Base-by-base conservation (phyloP, 176 grass and related monocot species). In the Carex scoparia region DNA sequence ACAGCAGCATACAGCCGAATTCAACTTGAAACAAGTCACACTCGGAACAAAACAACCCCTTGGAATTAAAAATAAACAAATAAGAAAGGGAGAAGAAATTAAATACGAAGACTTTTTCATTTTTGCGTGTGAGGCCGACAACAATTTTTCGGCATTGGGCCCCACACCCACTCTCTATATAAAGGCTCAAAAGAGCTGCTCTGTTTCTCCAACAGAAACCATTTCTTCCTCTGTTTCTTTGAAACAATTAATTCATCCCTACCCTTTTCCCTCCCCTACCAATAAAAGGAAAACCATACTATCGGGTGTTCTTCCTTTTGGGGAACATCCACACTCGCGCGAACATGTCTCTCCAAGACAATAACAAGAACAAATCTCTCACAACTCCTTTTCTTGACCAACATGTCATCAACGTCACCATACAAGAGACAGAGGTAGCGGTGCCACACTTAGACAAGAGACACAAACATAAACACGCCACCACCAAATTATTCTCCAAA, bases 251-350 rank as follows among this genome's bases (percentile, higher is more conserved):
- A 51, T 0, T 51, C 9, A 7, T 8, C 44, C 6, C 35, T 8
- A 1, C 46, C 60, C n/a, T 62, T 62, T 62, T 62, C n/a, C n/a
- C 61, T 40, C 19, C 10, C 61, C 61, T 11, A 63, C 61, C 19
- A 23, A 10, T 5, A 63, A 63, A 63, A 63, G 10, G 61, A 0
- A 63, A 40, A 4, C 38, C 38, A 40, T 40, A 40, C 4, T 40
- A 40, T 40, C 38, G 0, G 38, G 38, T 40, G 4, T 40, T 74
- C 70, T 77, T 77, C 74, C 74, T 13, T 57, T 32, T 57, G 74
- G 74, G 74, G 28, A 78, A 28, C 74, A 57, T 51, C 74, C 10
- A 35, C 27, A 78, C 74, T 78, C 74, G 51, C 57, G 74, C 28
- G 14, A 77, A 77, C 23, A 78, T 78, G 74, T 15, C 74, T 35